These are phyloP conservation scores for Paxillus rubicundulus DNA, from an alignment of 768 basidiomycete genomes.

Conservation along the genomic window DNA sequence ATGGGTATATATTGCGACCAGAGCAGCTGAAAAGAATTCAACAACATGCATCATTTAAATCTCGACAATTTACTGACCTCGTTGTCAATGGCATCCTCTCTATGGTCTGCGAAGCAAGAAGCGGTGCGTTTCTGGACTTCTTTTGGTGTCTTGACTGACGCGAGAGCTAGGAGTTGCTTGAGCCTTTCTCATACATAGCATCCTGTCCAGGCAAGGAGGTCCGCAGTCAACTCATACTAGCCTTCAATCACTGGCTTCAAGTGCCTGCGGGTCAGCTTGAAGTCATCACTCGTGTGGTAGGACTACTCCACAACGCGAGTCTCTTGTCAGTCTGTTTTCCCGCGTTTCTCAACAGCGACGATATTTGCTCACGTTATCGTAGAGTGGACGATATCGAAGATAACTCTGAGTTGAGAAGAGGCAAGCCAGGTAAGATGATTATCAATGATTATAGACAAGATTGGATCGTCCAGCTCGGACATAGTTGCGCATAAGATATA, in stretches of 20 bases:
- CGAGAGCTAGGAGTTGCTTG: slow-evolving; percentile 53
- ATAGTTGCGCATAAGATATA: slow-evolving; percentile 97
- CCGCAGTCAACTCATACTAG: slow-evolving; percentile 78
- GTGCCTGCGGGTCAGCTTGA: slow-evolving; percentile 72
- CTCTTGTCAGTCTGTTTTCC: slow-evolving; percentile 60
- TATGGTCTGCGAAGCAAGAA: slow-evolving; percentile 21
- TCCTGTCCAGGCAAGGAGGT: slow-evolving; percentile 91
- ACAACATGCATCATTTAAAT: slow-evolving; percentile 24
- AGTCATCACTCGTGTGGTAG: slow-evolving; percentile 75
- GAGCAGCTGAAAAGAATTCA: neutral
- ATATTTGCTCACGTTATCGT: slow-evolving; percentile 4
- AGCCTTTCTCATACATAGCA: slow-evolving; percentile 85
- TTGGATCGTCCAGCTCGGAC: neutral
- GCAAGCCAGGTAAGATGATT: slow-evolving; percentile 64
- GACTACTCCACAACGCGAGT: slow-evolving; percentile 92
- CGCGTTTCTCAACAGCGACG: neutral
- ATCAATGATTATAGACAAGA: neutral
- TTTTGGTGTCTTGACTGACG: neutral
- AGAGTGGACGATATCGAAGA: slow-evolving; percentile 98
- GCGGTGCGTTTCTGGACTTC: slow-evolving; percentile 13
- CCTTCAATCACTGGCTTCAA: slow-evolving; percentile 91
- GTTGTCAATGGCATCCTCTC: slow-evolving; percentile 27
- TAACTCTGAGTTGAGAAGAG: slow-evolving; percentile 80
- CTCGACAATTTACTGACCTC: slow-evolving; percentile 40
- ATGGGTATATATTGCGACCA: slow-evolving; percentile 10